Percentiles rank a stretch among this genome's conserved stretches.
phyloP scores from a whole-genome alignment of 129 eudicot species.

The Ambrosia artemisiifolia region DNA sequence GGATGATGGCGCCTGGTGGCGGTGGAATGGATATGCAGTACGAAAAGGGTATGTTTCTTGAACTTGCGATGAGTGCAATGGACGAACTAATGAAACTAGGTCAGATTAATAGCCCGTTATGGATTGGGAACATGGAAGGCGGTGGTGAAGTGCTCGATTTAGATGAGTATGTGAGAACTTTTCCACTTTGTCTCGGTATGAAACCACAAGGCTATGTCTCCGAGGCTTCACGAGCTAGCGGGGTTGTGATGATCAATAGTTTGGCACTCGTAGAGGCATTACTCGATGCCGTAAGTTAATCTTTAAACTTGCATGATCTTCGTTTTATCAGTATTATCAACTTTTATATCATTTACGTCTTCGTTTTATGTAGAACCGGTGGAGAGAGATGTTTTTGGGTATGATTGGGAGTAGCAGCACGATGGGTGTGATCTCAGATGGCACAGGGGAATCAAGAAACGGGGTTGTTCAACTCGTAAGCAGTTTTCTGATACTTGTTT shows the following conservation, averaged over 20 bases:
- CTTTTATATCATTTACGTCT: background rate
- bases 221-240: conserved; percentile 69
- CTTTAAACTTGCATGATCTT: background rate
- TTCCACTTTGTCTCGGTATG: conserved; percentile 58
- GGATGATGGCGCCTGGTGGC: conserved; percentile 26
- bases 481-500: background rate
- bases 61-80: conserved; percentile 72
- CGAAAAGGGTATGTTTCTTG: conserved; percentile 57
- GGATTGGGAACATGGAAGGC: conserved; percentile 58
- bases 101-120: conserved; percentile 59
- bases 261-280: conserved; percentile 53
- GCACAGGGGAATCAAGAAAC: conserved; percentile 51
- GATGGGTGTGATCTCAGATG: conserved; percentile 46
- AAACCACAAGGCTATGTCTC: conserved; percentile 55
- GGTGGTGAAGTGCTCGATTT: conserved; percentile 50
- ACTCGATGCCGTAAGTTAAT: conserved; percentile 53
- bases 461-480: conserved; percentile 69
- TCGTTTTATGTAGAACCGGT: conserved; percentile 45
- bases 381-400: conserved; percentile 60
- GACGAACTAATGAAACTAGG: conserved; percentile 70
- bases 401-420: conserved; percentile 50
- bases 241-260: conserved; percentile 50
- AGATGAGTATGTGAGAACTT: conserved; percentile 53
- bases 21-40: conserved; percentile 30
- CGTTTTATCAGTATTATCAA: background rate